Evolutionary conservation across 139 green algal species (phyloP), one percentile per base, ranked within the genome.

Genomic region (Picochlorum sp.): DNA sequence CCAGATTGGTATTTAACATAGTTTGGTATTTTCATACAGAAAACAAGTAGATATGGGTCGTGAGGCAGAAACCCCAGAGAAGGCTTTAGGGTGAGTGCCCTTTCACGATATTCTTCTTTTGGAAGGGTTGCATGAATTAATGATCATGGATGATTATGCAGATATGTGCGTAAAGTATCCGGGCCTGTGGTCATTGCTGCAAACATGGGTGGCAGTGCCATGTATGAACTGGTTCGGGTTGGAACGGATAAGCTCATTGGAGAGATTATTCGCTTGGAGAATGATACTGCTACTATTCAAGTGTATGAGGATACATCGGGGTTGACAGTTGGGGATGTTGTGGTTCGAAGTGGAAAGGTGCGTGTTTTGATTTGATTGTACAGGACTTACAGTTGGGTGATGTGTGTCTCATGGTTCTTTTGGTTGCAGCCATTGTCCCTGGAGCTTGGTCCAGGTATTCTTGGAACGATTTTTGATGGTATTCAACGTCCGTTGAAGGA

Each of bases 221-320:
- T 98, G 94, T 98, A 98, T 77, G 94, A 99, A 85, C 85, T 99
- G 23, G 90, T 99, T 18, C 86, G 94, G 28, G 94, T 99, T 28
- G 94, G 94, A 14, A 51, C 77, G 7, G 87, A 96, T 63, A 82
- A 89, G 26, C 84, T 99, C 49, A 98, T 98, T 66, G 94, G 94
- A 26, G 94, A 99, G 72, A 97, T 99, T 74, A 99, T 99, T 79
- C 86, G 94, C 26, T 77, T 99, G 38, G 94, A 99, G 75, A 86
- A 83, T 11, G 88, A 97, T 70, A 96, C 77, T 21, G 94, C 94
- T 4, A 99, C 94, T 28, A 97, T 99, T 60, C 79, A 94, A 88
- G 86, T 95, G 44, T 99, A 99, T 68, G 94, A 99, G 76, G 94
- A 99, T 52, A 99, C 94, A 11, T 87, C 86, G 30, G 94, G 94